Percentiles rank a stretch among this genome's conserved stretches.
Evolutionary conservation across 768 basidiomycete species (phyloP).

Genomic region (Pulveroboletus sp.): DNA sequence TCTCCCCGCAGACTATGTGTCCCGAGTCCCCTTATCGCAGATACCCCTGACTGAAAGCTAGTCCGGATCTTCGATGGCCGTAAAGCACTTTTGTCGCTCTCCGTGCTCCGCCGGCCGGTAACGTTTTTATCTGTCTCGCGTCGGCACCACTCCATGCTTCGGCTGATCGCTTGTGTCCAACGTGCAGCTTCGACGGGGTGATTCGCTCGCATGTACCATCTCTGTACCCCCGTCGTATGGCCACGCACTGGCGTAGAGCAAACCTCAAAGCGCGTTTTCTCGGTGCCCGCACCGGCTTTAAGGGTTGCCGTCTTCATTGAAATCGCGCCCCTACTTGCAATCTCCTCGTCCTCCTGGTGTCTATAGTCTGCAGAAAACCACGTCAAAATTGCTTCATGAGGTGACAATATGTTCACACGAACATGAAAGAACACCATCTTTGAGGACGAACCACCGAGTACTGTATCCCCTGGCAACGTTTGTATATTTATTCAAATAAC

Average conservation of each 20-base stretch:
- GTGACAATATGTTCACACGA: conserved; percentile 26
- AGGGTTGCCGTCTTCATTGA: conserved; percentile 76
- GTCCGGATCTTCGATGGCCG: conserved; percentile 27
- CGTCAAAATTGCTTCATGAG: background rate
- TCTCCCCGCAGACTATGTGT: conserved; percentile 22
- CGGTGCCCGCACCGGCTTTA: conserved; percentile 44
- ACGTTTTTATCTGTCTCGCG: conserved; percentile 33
- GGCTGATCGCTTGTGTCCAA: conserved; percentile 75
- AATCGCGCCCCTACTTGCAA: conserved; percentile 83
- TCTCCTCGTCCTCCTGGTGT: conserved; percentile 83
- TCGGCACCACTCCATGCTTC: conserved; percentile 68
- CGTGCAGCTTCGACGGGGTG: conserved; percentile 87
- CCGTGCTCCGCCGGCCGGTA: conserved; percentile 37
- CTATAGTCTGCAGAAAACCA: conserved; percentile 54
- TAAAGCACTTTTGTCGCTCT: conserved; percentile 43
- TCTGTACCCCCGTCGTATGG: conserved; percentile 46
- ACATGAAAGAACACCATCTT: conserved; percentile 84
- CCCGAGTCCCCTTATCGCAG: conserved; percentile 21
- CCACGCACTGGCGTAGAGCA: conserved; percentile 53
- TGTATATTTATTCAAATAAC: conserved; percentile 86
- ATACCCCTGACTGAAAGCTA: conserved; percentile 29
- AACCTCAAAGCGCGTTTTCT: conserved; percentile 80
- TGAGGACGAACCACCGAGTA: conserved; percentile 89
- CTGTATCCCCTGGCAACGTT: conserved; percentile 90
- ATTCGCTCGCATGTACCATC: conserved; percentile 80